These are phyloP conservation scores for Mallotus repandus DNA, from an alignment of 441 rosid genomes.

Conservation along the genomic window DNA sequence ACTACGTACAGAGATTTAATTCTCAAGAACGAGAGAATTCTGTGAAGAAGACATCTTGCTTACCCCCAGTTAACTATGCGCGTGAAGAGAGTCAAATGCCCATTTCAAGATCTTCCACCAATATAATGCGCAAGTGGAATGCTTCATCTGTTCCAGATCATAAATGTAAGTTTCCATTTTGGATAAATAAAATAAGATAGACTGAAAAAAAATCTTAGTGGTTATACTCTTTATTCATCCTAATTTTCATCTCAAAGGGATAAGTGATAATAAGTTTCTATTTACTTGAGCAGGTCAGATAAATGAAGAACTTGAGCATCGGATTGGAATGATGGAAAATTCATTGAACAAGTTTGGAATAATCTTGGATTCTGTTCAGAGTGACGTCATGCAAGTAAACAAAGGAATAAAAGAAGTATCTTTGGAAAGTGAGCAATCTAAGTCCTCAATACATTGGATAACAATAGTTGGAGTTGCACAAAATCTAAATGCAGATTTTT, in stretches of 20 bases:
- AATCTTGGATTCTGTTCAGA: constrained; percentile 80
- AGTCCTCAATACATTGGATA: constrained; percentile 16
- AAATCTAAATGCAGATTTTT: neutral
- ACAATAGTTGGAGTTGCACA: neutral
- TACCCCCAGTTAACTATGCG: constrained; percentile 43
- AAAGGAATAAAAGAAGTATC: constrained; percentile 74
- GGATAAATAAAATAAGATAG: neutral
- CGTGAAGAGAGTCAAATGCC: constrained; percentile 69
- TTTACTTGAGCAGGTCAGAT: constrained; percentile 52
- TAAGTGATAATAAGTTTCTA: constrained; percentile 12
- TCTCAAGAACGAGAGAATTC: constrained; percentile 70
- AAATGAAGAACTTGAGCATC: constrained; percentile 69
- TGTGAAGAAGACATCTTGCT: constrained; percentile 44
- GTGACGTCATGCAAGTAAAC: constrained; percentile 77
- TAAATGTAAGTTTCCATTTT: constrained; percentile 44
- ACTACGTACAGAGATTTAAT: constrained; percentile 55
- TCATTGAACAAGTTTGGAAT: constrained; percentile 71
- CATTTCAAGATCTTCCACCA: constrained; percentile 51
- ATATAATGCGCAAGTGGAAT: constrained; percentile 59
- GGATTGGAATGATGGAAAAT: constrained; percentile 71
- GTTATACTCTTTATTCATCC: constrained; percentile 1
- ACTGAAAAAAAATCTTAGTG: neutral
- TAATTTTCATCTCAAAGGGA: constrained; percentile 2
- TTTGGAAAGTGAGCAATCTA: constrained; percentile 59
- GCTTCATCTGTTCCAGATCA: constrained; percentile 46